Evolutionary conservation across 257 asterid genomes (phyloP), one percentile per base, ranked within the genome.

Genomic region (Solanum chiquidenum): DNA sequence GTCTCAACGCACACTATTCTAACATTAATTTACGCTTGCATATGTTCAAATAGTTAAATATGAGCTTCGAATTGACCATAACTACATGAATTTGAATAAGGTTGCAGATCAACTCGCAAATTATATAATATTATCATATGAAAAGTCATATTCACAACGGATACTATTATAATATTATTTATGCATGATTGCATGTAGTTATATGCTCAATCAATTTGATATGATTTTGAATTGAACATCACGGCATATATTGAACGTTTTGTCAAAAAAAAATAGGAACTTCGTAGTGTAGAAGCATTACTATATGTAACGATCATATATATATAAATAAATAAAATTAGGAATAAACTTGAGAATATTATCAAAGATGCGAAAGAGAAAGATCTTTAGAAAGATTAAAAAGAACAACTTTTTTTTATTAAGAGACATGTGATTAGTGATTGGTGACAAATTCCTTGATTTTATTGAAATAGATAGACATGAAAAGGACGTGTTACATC

Each of bases 321-420:
- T 52, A 49, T 31, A 52, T 52, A 49, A 33, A 9, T 9, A 33
- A 83, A 55, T 27, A 31, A 37, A 83, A 49, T 13, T 83, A 34
- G 86, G 75, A 52, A 83, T 83, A 83, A 83, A 83, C 6, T 83
- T 34, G 52, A 83, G 86, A 83, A 83, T 83, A 83, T 83, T 58
- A 83, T 55, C 13, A 83, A 33, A 58, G 35, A 83, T 83, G 35
- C 75, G 74, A 83, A 83, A 34, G 55, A 83, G 33, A 58, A 23
- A 14, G 13, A 12, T 52, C 3, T 38, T 75, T 38, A 11, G n/a
- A 75, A 75, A 23, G 55, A 60, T 23, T 60, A 23, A 60, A 75
- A 38, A 55, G 34, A 37, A 21, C 55, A 75, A 66, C 9, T 0
- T 0, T 0, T 27, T 75, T 38, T 58, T 25, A 35, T 23, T 75